Base-by-base conservation (phyloP, 176 grass and related monocot species). In the Otatea glauca region DNA sequence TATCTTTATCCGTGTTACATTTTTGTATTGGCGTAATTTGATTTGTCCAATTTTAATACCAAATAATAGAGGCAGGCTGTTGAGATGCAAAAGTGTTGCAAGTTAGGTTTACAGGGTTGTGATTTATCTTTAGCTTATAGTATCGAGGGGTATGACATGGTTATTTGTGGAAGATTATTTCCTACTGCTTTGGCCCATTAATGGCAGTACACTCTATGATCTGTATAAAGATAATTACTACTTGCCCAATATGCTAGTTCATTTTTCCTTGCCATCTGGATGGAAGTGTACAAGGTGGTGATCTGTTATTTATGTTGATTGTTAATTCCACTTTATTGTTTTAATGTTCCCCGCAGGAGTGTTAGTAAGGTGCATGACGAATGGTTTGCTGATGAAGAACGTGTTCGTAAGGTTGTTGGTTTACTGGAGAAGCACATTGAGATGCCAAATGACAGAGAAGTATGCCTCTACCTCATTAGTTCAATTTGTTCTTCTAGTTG, bases 351-450 rank as follows among this genome's bases (percentile, higher is more conserved):
- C 65, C 34, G 20, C 91, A 99, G 97, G 97, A 99, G 93, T 88
- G 93, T 99, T 54, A 99, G 97, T 87, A 94, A 93, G 88, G 97
- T 99, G 78, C 97, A 99, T 68, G 97, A 99, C 42, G 97, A 96
- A 94, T 99, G 97, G 97, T 99, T 99, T 84, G 97, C 92, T 70
- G 93, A 99, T 86, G 97, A 99, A 91, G 97, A 99, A 62, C 79
- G 54, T 80, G 97, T 94, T 76, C 92, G 97, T 24, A 99, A 94
- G 85, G 81, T 86, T 76, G 90, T 99, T 79, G 97, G 97, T 75
- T 94, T 99, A 56, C 89, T 85, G 62, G 97, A 96, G 81, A 96
- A 91, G 65, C 65, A 51, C 32, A 72, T 41, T 47, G 90, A 88
- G 65, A 44, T 99, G 61, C 90, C 88, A 75, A 87, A 94, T 72